A percentile compares a stretch with the other conserved stretches of the same genome.
phyloP scores from a whole-genome alignment of 2,329 filamentous ascomycete genomes.

The Graphium sp. region DNA sequence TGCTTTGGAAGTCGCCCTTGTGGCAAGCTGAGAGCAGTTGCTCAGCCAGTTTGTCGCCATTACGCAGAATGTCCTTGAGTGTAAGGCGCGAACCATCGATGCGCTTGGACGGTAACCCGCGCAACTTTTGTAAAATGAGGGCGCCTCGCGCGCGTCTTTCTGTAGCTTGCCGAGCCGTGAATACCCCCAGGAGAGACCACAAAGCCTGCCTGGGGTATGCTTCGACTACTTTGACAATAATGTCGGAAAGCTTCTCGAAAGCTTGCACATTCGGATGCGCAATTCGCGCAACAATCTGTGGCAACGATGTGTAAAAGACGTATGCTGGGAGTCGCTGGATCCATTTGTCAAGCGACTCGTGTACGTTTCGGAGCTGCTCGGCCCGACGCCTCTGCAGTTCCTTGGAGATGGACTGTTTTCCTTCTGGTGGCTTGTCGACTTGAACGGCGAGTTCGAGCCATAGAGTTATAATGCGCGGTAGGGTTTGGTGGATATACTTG shows the following conservation, averaged over 20 bases:
- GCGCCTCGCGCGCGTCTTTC: conserved; percentile 43
- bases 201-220: conserved; percentile 81
- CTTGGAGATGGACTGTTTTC: conserved; percentile 31
- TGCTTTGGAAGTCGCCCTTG: conserved; percentile 55
- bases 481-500: conserved; percentile 89
- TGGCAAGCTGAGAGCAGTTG: conserved; percentile 70
- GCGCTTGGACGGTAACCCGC: conserved; percentile 7
- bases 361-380: conserved; percentile 50
- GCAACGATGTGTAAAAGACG: conserved; percentile 67
- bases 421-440: conserved; percentile 43
- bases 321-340: conserved; percentile 55
- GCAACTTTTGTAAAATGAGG: conserved; percentile 32
- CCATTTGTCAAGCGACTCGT: conserved; percentile 67
- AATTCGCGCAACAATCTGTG: conserved; percentile 92
- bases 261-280: conserved; percentile 68
- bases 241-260: conserved; percentile 57
- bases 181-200: conserved; percentile 79
- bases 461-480: conserved; percentile 79
- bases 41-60: conserved; percentile 69
- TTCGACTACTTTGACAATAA: conserved; percentile 74
- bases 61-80: conserved; percentile 48
- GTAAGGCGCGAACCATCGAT: conserved; percentile 3
- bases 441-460: conserved; percentile 86
- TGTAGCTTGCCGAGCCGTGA: conserved; percentile 56
- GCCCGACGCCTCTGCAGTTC: conserved; percentile 39